Conservation (phyloP, 805 yeast genomes). For the Yamadazyma phyllophila region DNA sequence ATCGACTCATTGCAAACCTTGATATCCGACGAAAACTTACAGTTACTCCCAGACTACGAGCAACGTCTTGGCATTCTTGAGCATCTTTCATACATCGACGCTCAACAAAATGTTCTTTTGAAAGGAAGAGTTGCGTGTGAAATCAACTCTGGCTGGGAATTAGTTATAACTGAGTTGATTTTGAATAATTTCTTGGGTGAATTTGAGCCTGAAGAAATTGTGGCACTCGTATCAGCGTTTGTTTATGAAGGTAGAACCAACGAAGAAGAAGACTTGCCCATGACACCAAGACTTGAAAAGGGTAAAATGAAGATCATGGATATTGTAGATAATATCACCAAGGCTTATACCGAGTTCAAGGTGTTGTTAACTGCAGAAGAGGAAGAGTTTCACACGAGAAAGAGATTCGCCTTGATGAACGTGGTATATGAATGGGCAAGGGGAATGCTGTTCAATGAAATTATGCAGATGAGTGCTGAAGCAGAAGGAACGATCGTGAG, state of each 20-base stretch:
- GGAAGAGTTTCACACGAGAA: conserved; percentile 74
- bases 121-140: conserved; percentile 90
- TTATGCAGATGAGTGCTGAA: conserved; percentile 83
- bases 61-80: conserved; percentile 78
- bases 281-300: conserved; percentile 76
- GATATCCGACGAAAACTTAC: conserved; percentile 84
- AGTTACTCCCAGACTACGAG: conserved; percentile 88
- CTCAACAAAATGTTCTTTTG: conserved; percentile 68
- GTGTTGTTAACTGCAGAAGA: conserved; percentile 82
- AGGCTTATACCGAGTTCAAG: conserved; percentile 62
- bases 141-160: conserved; percentile 86
- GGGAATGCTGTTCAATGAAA: conserved; percentile 85
- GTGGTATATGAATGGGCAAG: conserved; percentile 98
- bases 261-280: conserved; percentile 58
- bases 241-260: conserved; percentile 84
- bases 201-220: conserved; percentile 93
- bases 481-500: conserved; percentile 97
- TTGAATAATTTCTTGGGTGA: conserved; percentile 90
- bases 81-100: conserved; percentile 78
- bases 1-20: conserved; percentile 57
- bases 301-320: conserved; percentile 66
- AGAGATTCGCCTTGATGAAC: conserved; percentile 86
- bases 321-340: conserved; percentile 62
- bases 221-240: conserved; percentile 88
- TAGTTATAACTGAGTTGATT: conserved; percentile 82